Conservation (phyloP, 2,329 filamentous ascomycete genomes). For the Tolypocladium tropicale region DNA sequence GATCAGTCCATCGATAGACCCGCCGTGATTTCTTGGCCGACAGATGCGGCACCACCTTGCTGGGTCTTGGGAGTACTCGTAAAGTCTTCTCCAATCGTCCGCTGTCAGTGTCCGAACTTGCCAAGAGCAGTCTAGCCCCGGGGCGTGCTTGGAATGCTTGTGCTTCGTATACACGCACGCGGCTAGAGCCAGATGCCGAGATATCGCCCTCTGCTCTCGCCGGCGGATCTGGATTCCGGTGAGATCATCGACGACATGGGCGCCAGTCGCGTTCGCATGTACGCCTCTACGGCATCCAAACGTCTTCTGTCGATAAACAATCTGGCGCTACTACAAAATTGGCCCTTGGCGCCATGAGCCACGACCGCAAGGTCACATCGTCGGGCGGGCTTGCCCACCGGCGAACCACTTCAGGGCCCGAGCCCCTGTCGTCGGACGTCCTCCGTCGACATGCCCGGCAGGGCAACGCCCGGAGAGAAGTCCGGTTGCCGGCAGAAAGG, state of each 20-base stretch:
- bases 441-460: not conserved
- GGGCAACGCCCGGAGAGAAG: not conserved
- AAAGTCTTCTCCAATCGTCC: too few species aligned
- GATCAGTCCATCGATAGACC: not conserved
- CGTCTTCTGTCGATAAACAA: not conserved
- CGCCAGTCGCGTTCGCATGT: not conserved
- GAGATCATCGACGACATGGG: not conserved
- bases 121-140: not conserved
- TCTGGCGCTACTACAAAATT: not conserved
- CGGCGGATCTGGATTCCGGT: not conserved
- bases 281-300: not conserved
- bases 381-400: not conserved
- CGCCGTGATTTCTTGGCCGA: not conserved
- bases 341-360: not conserved
- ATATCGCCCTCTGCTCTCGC: not conserved
- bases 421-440: not conserved
- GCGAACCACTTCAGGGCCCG: not conserved
- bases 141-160: not conserved
- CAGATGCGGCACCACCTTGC: too few species aligned
- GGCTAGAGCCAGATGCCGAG: too few species aligned
- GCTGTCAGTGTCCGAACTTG: not conserved
- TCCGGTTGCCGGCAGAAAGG: not conserved
- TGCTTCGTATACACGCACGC: not conserved
- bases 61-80: too few species aligned
- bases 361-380: not conserved